phyloP scores from a whole-genome alignment of 2,329 filamentous ascomycete species.

The Hymenoscyphus infarciens region DNA sequence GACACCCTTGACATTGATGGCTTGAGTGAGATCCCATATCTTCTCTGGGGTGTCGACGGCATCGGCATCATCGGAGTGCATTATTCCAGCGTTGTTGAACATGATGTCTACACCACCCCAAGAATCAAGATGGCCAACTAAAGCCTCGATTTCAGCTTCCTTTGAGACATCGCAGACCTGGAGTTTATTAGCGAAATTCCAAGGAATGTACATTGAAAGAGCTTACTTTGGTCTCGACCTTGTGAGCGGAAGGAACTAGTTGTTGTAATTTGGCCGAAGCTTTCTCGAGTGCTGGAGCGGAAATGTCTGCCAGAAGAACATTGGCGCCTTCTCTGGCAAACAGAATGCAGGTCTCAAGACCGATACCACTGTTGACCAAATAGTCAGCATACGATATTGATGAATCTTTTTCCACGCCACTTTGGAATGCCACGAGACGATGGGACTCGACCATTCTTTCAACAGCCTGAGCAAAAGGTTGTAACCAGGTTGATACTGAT shows the following conservation, averaged over 20 bases:
- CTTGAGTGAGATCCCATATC: slow-evolving; percentile 73
- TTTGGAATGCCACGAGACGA: too few relatives aligned
- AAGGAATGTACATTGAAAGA: too few relatives aligned
- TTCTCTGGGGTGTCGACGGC: slow-evolving; percentile 67
- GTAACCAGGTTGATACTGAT: not conserved
- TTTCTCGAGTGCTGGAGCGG: slow-evolving; percentile 58
- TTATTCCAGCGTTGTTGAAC: slow-evolving; percentile 79
- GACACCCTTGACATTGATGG: slow-evolving; percentile 75
- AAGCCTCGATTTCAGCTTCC: slow-evolving; percentile 59
- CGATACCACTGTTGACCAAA: slow-evolving; percentile 56
- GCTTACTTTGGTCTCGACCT: slow-evolving; percentile 44
- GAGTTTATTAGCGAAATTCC: not conserved
- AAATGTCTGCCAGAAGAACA: slow-evolving; percentile 69
- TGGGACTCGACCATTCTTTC: not conserved
- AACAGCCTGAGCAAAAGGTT: too few relatives aligned
- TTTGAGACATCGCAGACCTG: slow-evolving; percentile 63
- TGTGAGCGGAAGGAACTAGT: slow-evolving; percentile 48
- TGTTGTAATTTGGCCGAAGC: slow-evolving; percentile 58
- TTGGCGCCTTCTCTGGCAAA: slow-evolving; percentile 69
- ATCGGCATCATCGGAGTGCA: slow-evolving; percentile 64
- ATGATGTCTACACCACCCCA: slow-evolving; percentile 73
- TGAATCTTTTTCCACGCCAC: not conserved
- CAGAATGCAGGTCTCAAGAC: slow-evolving; percentile 69
- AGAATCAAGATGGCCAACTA: slow-evolving; percentile 58
- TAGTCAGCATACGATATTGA: not conserved